Evolutionary conservation across 1,284 basidiomycete species (phyloP).

Genomic region (Cryptococcus depauperatus): DNA sequence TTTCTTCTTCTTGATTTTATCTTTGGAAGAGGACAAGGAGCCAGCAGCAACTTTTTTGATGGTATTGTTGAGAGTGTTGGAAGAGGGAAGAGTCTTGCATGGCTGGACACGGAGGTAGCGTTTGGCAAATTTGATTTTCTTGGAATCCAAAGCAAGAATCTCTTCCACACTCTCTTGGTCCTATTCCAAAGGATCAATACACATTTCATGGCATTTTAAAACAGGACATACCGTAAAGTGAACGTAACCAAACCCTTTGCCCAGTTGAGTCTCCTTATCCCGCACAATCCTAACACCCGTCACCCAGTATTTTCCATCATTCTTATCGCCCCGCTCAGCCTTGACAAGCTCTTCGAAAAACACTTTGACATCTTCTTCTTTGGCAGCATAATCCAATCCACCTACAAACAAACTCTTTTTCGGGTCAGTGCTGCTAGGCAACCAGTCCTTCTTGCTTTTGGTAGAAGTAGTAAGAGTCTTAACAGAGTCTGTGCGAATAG

Average conservation of each 20-base stretch:
- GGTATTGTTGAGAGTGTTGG: constrained; percentile 14
- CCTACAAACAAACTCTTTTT: constrained; percentile 84
- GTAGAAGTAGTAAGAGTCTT: constrained; percentile 31
- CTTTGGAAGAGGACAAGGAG: constrained; percentile 1
- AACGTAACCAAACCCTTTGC: constrained; percentile 96
- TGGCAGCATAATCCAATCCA: constrained; percentile 82
- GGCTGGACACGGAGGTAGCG: constrained; percentile 77
- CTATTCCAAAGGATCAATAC: constrained; percentile 46
- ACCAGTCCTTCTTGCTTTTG: constrained; percentile 35
- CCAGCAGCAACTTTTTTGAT: constrained; percentile 17
- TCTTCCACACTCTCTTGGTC: constrained; percentile 84
- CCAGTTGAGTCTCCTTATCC: constrained; percentile 86
- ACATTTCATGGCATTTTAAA: not conserved
- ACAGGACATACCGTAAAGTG: constrained; percentile 63
- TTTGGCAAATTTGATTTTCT: constrained; percentile 77
- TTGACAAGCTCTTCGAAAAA: constrained; percentile 77
- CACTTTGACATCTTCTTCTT: constrained; percentile 77
- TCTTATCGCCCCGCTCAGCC: constrained; percentile 65
- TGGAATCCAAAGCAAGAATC: constrained; percentile 63
- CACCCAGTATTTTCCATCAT: constrained; percentile 58
- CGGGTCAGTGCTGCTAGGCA: constrained; percentile 53
- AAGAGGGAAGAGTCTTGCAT: constrained; percentile 56
- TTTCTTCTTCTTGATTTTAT: constrained; percentile 2
- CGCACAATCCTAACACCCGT: constrained; percentile 76
- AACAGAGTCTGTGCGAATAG: constrained; percentile 65